Base-by-base conservation (phyloP, 441 rosid genomes). In the Adansonia gregorii region DNA sequence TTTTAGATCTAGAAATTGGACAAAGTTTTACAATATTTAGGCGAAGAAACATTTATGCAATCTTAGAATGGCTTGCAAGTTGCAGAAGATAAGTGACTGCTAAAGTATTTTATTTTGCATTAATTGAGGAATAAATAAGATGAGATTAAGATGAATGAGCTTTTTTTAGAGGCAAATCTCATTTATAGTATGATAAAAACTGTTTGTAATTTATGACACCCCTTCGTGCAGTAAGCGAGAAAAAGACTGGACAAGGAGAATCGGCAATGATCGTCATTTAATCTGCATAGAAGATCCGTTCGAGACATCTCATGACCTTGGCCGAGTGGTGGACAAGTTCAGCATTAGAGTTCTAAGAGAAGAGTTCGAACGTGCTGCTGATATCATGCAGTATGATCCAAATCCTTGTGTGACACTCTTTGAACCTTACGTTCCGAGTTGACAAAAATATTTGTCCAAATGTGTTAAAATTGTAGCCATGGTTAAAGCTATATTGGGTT, bases 231-330 rank as follows among this genome's bases (percentile, higher is more conserved):
- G 99, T 86, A 95, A 93, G 82, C 90, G 72, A 77, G 93, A 88
- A 52, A 95, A 95, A 74, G 95, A 92, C 81, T 93, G 99, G 99
- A 95, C 99, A 31, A 90, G 97, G 81, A 90, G 99, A 82, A 79
- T 92, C 1, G 98, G 97, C 81, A 95, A 95, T 52, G 99, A 95
- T 79, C 89, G 97, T 10, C 99, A 95, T 83, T 84, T 95, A 91
- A 95, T 95, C 85, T 93, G 98, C 93, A 95, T 95, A 79, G 99
- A 95, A 85, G 99, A 95, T 82, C 99, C 99, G 0, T 95, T 95
- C 48, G 93, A 88, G 87, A 81, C 78, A 67, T 81, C 86, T 67
- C 99, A 95, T 67, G 98, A 95, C 78, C 92, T 93, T 58, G 99
- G 99, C 4, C 88, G 99, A 67, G 98, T 95, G 15, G 99, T 95